Evolutionary conservation across 139 green algal genomes (phyloP), one percentile per base, ranked within the genome.

Genomic region (Chlamydomonas schloesseri): DNA sequence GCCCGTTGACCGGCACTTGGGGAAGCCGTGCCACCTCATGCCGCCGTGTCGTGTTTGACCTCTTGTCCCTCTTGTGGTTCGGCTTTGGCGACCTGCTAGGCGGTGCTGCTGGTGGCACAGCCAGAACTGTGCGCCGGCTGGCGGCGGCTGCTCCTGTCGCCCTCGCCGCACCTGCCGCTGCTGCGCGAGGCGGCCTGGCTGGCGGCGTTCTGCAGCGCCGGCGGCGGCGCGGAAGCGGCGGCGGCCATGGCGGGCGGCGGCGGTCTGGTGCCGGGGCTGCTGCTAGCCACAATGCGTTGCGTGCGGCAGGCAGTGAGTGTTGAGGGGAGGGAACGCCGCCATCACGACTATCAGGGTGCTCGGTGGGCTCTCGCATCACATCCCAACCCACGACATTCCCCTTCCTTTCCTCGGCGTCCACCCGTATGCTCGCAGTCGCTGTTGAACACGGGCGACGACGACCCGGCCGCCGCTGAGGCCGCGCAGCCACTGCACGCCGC

Each of bases 221-320:
- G 23, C 4, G 79, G 50, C 31, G 31, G 79, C 3, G 5, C 67
- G 0, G 47, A 58, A 33, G 65, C 64, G 3, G 46, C 36, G 47
- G 50, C 26, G 8, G 65, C 47, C 31, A 24, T 85, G n/a, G 65
- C 69, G 67, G 65, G 65, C 4, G 67, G 20, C 31, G 79, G 65
- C n/a, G 79, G 79, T 0, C 67, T 85, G 79, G 31, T 85, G 67
- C 79, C 79, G 31, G 79, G 67, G 1, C 79, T 85, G 31, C 65
- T 85, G 65, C 21, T 37, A 2, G 47, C 37, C 67, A 46, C 67
- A 31, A 68, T 85, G 31, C 47, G 67, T 23, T 64, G 50, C 21
- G 67, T 29, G 47, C 23, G 2, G 21, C 57, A 57, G 10, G 79
- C 79, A 46, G 79, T 85, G 47, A 85, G 79, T 15, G 55, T 0